These are phyloP conservation scores for Leccinum griseonigrum DNA, from an alignment of 1,284 basidiomycete species.

Conservation along the genomic window DNA sequence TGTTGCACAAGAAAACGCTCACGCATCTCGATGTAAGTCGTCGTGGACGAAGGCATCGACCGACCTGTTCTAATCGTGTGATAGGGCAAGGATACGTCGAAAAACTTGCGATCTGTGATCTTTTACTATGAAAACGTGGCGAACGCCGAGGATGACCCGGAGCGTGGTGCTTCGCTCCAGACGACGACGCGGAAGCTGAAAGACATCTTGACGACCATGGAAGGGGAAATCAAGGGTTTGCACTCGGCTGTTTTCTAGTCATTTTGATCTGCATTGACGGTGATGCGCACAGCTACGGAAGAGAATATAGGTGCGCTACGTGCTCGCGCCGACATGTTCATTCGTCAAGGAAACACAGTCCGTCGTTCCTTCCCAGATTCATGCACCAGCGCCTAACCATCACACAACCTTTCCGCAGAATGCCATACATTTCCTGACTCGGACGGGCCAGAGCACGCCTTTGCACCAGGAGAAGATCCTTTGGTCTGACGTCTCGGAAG, in stretches of 20 bases:
- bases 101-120: slow-evolving; percentile 55
- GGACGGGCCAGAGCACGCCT: slow-evolving; percentile 68
- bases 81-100: slow-evolving; percentile 60
- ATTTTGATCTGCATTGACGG: background rate
- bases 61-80: background rate
- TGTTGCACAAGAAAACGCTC: slow-evolving; percentile 44
- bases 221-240: slow-evolving; percentile 54
- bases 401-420: slow-evolving; percentile 60
- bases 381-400: background rate
- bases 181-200: slow-evolving; percentile 48
- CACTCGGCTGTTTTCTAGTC: background rate
- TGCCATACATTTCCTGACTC: slow-evolving; percentile 74
- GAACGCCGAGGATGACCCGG: slow-evolving; percentile 42
- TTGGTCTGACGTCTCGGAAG: slow-evolving; percentile 77
- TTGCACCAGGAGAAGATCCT: slow-evolving; percentile 83
- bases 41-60: background rate
- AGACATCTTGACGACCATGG: slow-evolving; percentile 48
- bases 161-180: slow-evolving; percentile 44
- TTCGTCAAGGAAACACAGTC: slow-evolving; percentile 69
- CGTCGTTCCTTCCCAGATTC: slow-evolving; percentile 9
- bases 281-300: slow-evolving; percentile 47
- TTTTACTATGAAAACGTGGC: slow-evolving; percentile 72
- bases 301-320: slow-evolving; percentile 44
- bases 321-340: slow-evolving; percentile 34
- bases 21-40: slow-evolving; percentile 53